A percentile compares a stretch with the other conserved stretches of the same genome.
Evolutionary conservation across 2,329 filamentous ascomycete genomes (phyloP).

Genomic region (Paracoccidioides lutzii): DNA sequence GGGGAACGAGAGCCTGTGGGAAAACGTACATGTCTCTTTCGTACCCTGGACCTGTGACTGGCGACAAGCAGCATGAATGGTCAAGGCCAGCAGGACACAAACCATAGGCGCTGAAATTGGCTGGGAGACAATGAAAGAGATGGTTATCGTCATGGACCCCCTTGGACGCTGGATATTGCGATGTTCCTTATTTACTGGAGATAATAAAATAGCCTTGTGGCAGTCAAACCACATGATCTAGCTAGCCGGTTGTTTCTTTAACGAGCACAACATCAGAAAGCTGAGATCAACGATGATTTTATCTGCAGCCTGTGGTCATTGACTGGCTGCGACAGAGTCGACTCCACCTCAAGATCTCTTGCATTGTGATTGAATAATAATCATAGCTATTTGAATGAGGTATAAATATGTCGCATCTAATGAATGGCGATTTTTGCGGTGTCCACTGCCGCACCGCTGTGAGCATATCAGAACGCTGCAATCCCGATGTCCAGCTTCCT

Average conservation of each 20-base stretch:
- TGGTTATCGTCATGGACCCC: background rate
- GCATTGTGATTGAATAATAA: conserved; percentile 1
- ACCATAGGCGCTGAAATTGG: background rate
- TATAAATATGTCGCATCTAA: background rate
- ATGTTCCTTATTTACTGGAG: background rate
- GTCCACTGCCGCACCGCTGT: background rate
- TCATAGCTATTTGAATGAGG: background rate
- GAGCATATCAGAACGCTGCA: conserved; percentile 1
- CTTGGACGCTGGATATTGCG: background rate
- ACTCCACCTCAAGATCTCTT: background rate
- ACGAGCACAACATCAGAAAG: background rate
- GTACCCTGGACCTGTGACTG: background rate
- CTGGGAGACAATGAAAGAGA: background rate
- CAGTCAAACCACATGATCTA: background rate
- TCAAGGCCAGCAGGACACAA: background rate
- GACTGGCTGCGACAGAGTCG: background rate
- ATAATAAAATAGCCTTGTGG: background rate
- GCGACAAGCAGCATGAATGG: background rate
- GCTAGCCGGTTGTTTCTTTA: background rate
- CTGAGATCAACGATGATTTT: background rate
- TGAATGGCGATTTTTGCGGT: background rate
- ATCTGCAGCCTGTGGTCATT: background rate
- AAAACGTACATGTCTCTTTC: background rate
- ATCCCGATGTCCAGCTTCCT: conserved; percentile 1
- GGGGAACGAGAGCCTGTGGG: background rate